Base-by-base conservation (phyloP, 78 protist species). In the Andalucia godoyi region DNA sequence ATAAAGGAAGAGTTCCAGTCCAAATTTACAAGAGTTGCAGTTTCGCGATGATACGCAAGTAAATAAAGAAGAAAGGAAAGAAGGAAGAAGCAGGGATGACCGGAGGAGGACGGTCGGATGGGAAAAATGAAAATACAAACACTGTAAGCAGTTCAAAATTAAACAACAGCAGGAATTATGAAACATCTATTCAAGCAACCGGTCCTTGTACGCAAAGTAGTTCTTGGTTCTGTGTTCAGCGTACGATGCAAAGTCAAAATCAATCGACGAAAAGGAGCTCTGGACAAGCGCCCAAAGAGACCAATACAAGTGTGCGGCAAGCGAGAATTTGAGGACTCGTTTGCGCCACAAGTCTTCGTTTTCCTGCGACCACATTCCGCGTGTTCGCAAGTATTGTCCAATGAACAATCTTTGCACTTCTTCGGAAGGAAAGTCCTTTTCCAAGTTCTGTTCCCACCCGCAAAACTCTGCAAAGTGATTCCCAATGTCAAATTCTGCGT, bases 391-490 rank as follows among this genome's bases (percentile, higher is more conserved):
- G 53, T 63, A 63, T n/a, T 4, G 9, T 6, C 12, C 1, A 41
- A 63, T 5, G 29, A 63, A 42, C 12, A 6, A 8, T 3, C 4
- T 2, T 3, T 5, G 4, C 42, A 13, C 18, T 7, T 50, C 57
- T 4, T 42, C 53, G 6, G 38, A 2, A 3, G 69, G 69, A 33
- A 29, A 63, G 4, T 7, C 8, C 43, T 8, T 5, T n/a, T 43
- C 53, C 39, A 10, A 63, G 8, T 63, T 25, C 21, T 54, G 46
- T 23, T 63, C 69, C 43, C 33, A 45, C 4, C 69, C 69, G 39
- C 40, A 50, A 10, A n/a, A 6, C 46, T 63, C 69, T n/a, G 9
- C 6, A 42, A 63, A 63, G 51, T 63, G 69, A 41, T 63, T 63
- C 39, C 43, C 69, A 13, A 63, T 6, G 40, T 63, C 69, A 23